These are phyloP conservation scores for Neurospora sublineolata DNA, from an alignment of 495 filamentous ascomycete species.

Conservation along the genomic window DNA sequence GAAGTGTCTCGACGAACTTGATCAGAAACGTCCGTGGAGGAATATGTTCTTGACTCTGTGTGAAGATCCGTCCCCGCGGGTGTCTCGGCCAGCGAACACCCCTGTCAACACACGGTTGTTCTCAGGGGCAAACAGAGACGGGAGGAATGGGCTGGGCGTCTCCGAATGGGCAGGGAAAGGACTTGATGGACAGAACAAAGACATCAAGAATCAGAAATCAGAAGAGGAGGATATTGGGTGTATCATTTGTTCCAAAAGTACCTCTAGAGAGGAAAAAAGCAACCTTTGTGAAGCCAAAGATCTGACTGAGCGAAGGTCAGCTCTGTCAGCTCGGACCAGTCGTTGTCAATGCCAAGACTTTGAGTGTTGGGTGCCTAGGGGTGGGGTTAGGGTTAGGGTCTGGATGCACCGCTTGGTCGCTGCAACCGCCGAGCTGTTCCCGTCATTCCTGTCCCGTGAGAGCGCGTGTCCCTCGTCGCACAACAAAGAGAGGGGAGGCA, in stretches of 20 bases:
- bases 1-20: background rate
- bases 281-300: background rate
- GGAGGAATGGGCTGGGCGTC: background rate
- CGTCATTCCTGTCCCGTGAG: conserved; percentile 5
- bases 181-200: background rate
- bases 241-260: background rate
- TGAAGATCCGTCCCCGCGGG: background rate
- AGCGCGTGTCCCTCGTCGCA: background rate
- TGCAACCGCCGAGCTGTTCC: background rate
- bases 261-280: background rate
- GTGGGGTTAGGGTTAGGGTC: conserved; percentile 7
- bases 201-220: background rate
- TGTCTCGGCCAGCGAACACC: background rate
- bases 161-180: background rate
- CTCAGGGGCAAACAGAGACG: background rate
- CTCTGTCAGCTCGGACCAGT: background rate
- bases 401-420: background rate
- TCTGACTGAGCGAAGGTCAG: background rate
- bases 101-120: background rate
- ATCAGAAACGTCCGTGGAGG: background rate
- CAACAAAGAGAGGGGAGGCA: background rate
- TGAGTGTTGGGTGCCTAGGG: background rate
- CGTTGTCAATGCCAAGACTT: background rate
- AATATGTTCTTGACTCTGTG: too few species aligned
- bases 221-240: background rate